phyloP scores from a whole-genome alignment of 192 early-diverging fungal species.

The Linnemannia elongata region DNA sequence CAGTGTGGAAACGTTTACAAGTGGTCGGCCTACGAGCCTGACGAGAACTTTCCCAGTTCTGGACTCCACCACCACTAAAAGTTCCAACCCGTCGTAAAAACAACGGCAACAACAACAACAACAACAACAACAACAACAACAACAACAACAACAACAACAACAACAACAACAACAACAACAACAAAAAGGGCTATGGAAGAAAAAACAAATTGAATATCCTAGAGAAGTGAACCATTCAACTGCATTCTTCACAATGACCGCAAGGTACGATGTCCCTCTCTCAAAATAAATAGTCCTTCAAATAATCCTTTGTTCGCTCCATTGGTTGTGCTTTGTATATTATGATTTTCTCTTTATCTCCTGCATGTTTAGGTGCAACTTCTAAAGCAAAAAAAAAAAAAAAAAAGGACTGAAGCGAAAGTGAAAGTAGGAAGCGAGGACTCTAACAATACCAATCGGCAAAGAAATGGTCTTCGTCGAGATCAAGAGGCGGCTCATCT shows the following conservation, averaged over 20 bases:
- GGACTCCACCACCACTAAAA: slow-evolving; percentile 57
- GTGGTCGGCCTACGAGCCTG: slow-evolving; percentile 49
- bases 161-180: no score
- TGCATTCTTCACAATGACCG: background rate
- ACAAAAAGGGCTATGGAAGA: background rate
- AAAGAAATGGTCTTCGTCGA: slow-evolving; percentile 55
- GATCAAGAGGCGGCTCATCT: slow-evolving; percentile 43
- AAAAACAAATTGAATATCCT: background rate
- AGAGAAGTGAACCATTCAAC: background rate
- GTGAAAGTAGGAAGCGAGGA: background rate
- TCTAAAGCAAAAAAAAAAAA: background rate
- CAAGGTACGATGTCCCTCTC: no score
- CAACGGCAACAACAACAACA: no score
- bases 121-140: no score
- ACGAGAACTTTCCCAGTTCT: slow-evolving; percentile 58
- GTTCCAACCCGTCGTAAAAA: no score
- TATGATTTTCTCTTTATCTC: background rate
- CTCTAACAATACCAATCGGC: slow-evolving; percentile 45
- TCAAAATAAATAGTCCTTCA: no score
- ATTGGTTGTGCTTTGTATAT: background rate
- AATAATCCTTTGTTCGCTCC: no score
- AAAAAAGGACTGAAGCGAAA: background rate
- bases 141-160: no score
- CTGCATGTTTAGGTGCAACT: no score
- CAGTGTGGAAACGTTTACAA: slow-evolving; percentile 91